These are phyloP conservation scores for Coemansia erecta DNA, from an alignment of 192 early-diverging fungal genomes.

Conservation along the genomic window DNA sequence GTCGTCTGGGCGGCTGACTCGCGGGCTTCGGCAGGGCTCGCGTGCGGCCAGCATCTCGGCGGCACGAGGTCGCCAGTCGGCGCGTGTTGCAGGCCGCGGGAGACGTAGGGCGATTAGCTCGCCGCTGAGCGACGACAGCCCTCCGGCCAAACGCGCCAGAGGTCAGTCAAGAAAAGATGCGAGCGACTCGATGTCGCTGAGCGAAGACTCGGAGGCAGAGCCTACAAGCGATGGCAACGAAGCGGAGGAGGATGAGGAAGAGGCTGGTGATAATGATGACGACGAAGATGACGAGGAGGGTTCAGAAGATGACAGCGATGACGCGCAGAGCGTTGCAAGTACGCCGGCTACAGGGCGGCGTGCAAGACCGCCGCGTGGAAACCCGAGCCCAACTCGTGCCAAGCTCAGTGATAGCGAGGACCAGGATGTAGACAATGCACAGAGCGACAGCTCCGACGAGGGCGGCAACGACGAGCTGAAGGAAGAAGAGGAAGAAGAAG, in stretches of 20 bases:
- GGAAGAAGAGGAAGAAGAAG: not conserved
- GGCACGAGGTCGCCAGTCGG: conserved; percentile 1
- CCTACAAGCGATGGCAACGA: too few relatives aligned
- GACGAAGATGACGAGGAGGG: not conserved
- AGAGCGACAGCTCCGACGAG: conserved; percentile 4
- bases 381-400: too few relatives aligned
- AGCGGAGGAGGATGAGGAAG: conserved; percentile 10
- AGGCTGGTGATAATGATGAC: not conserved
- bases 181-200: not conserved
- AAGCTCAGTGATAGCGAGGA: not conserved
- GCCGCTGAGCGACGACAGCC: conserved; percentile 3
- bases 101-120: conserved; percentile 8
- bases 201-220: not conserved
- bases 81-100: not conserved
- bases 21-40: conserved; percentile 27
- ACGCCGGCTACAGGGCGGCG: too few relatives aligned
- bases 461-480: not conserved
- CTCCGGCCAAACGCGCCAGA: not conserved
- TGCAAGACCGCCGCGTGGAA: too few relatives aligned
- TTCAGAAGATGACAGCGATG: conserved; percentile 5
- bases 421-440: not conserved
- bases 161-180: not conserved
- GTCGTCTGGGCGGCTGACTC: conserved; percentile 27
- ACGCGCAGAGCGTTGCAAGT: conserved; percentile 1
- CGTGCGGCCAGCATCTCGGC: not conserved